phyloP scores from a whole-genome alignment of 2,329 filamentous ascomycete genomes.

The Alternaria metachromatica region DNA sequence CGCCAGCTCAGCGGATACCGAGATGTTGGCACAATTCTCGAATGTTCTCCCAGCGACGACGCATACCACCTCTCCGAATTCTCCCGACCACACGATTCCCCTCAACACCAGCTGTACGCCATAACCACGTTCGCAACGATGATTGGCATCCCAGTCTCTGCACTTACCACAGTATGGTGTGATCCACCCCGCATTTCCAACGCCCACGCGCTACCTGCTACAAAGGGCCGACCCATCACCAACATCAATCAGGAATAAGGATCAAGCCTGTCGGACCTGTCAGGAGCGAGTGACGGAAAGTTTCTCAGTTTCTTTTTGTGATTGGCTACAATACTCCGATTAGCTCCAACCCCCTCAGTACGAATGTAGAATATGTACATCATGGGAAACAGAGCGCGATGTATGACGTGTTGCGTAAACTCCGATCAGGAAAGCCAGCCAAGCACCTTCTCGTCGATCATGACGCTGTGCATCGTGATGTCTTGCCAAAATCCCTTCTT shows the following conservation, averaged over 20 bases:
- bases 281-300: background rate
- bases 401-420: background rate
- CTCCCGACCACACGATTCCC: constrained; percentile 3
- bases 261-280: background rate
- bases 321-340: background rate
- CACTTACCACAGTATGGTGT: constrained; percentile 24
- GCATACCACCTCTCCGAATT: constrained; percentile 8
- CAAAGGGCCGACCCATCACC: background rate
- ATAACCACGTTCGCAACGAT: background rate
- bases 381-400: background rate
- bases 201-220: background rate
- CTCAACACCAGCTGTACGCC: background rate
- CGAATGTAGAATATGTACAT: background rate
- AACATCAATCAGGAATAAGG: background rate
- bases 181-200: constrained; percentile 14
- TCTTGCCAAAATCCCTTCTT: background rate
- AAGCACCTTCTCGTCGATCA: background rate
- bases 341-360: background rate
- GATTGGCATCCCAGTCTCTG: background rate
- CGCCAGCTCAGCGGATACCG: background rate
- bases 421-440: background rate
- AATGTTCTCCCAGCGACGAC: background rate
- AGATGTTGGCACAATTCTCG: background rate
- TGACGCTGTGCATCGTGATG: constrained; percentile 3
- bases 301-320: background rate